Evolutionary conservation across 2,329 filamentous ascomycete genomes (phyloP).

Genomic region (Hypoxylon sp.): DNA sequence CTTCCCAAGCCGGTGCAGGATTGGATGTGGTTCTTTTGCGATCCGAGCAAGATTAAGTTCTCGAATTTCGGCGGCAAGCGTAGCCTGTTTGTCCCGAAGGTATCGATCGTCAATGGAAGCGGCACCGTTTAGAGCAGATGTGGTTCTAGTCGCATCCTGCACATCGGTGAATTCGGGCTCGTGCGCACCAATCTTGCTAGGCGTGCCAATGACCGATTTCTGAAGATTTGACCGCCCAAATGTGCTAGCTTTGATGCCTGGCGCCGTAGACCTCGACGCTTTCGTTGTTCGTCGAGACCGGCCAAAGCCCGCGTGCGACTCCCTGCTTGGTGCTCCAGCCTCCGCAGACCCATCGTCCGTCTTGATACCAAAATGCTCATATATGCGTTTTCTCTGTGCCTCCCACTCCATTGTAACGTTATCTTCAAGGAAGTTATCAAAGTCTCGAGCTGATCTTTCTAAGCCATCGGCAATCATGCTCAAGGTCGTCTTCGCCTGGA

Average conservation of each 20-base stretch:
- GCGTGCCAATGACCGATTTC: conserved; percentile 87
- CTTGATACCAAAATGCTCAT: conserved; percentile 94
- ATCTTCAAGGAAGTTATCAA: conserved; percentile 93
- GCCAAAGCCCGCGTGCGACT: conserved; percentile 69
- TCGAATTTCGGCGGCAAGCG: conserved; percentile 82
- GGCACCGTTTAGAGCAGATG: conserved; percentile 59
- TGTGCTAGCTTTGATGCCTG: conserved; percentile 63
- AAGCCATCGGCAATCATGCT: conserved; percentile 94
- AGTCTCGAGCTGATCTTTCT: conserved; percentile 88
- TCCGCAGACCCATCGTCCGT: conserved; percentile 60
- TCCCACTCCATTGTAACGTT: conserved; percentile 97
- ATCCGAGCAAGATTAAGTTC: conserved; percentile 80
- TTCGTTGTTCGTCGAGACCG: conserved; percentile 66
- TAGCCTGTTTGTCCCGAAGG: conserved; percentile 84
- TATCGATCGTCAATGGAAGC: conserved; percentile 78
- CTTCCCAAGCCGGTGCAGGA: conserved; percentile 80
- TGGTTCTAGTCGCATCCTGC: conserved; percentile 65
- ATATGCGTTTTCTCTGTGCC: conserved; percentile 89
- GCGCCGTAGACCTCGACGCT: conserved; percentile 50
- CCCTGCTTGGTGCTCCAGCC: conserved; percentile 55
- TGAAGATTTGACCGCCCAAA: conserved; percentile 76
- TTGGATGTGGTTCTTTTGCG: conserved; percentile 74
- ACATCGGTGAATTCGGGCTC: conserved; percentile 76
- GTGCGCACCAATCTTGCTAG: conserved; percentile 75
- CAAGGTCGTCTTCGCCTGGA: conserved; percentile 90